A percentile compares a stretch with the other conserved stretches of the same genome.
Conservation (phyloP, 306 rosid species). For the Cicer arietinum region DNA sequence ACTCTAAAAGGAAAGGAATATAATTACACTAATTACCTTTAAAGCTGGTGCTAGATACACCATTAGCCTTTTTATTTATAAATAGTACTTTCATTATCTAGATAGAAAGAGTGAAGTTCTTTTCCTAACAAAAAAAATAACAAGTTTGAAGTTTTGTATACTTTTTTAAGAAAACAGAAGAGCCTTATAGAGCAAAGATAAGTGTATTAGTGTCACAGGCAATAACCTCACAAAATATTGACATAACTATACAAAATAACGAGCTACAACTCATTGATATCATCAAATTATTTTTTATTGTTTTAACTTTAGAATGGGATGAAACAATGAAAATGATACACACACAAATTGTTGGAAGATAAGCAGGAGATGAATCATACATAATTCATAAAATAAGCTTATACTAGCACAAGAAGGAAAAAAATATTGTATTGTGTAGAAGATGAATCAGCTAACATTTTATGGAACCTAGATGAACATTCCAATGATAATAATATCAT, state of each 20-base stretch:
- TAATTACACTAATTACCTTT: constrained; percentile 1
- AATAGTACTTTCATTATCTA: background rate
- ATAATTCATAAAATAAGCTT: constrained; percentile 19
- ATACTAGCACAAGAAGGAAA: background rate
- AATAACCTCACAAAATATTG: background rate
- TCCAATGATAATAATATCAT: constrained; percentile 51
- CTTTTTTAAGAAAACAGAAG: background rate
- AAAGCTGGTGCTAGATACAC: background rate
- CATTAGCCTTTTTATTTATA: background rate
- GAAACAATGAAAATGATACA: background rate
- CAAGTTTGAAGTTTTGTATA: background rate
- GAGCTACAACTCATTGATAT: background rate
- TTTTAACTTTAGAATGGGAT: background rate
- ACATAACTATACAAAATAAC: background rate
- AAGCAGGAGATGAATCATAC: constrained; percentile 7
- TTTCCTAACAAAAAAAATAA: too few species aligned
- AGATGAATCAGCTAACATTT: constrained; percentile 41
- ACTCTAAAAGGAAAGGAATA: background rate
- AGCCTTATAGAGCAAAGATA: background rate
- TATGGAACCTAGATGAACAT: constrained; percentile 48
- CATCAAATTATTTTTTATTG: background rate
- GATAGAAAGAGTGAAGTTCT: too few species aligned
- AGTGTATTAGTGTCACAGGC: background rate
- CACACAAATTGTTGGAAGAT: background rate
- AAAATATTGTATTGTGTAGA: constrained; percentile 1